Percentiles rank a stretch among this genome's conserved stretches.
Evolutionary conservation across 306 rosid species (phyloP).

Genomic region (Cucumis sativus): Cucumber_9930_V3 NC_026659.2:3763501-3764000

Average conservation of each 20-base stretch:
- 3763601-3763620: conserved; percentile 72
- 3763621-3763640: conserved; percentile 50
- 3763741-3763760: conserved; percentile 1
- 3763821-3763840: conserved; percentile 98
- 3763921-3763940: conserved; percentile 99
- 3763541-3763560: conserved; percentile 63
- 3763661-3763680: conserved; percentile 87
- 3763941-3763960: conserved; percentile 77
- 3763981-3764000: conserved; percentile 75
- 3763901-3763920: conserved; percentile 96
- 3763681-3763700: conserved; percentile 71
- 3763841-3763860: conserved; percentile 98
- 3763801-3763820: conserved; percentile 65
- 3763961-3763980: conserved; percentile 62
- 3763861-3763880: conserved; percentile 93
- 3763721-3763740: conserved; percentile 32
- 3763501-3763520: conserved; percentile 60
- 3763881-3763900: conserved; percentile 97
- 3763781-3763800: conserved; percentile 4
- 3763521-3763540: conserved; percentile 58
- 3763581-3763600: conserved; percentile 53
- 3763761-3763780: conserved; percentile 2
- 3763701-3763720: conserved; percentile 70
- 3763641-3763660: conserved; percentile 70
- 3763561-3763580: conserved; percentile 65